Evolutionary conservation across 805 yeast species (phyloP), one percentile per base, ranked within the genome.

Genomic region (Candida ulmi): DNA sequence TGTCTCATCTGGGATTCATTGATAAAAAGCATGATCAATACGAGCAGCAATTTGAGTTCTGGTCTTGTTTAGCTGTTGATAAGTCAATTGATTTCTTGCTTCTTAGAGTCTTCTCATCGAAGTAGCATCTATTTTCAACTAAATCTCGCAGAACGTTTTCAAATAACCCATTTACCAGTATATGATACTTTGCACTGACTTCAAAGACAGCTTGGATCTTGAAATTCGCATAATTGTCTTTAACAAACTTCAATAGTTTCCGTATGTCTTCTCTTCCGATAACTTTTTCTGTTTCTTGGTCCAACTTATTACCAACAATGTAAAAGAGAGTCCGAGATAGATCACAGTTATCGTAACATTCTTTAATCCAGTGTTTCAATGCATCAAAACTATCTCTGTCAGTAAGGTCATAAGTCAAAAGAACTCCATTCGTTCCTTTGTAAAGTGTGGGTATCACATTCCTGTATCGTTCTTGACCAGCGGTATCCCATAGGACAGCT

Each of bases 381-480:
- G 61, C 63, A 9, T 61, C 49, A 42, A 71, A 68, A 13, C 70
- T 60, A 18, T 53, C 48, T 18, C 44, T 44, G 41, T 62, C 61
- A n/a, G 68, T 61, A 9, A 70, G 65, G 47, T 71, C 76, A 52
- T 69, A 71, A 1, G 67, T 62, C 18, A 71, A 42, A 12, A 71
- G 47, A 11, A 71, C 60, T 4, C 74, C 76, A 38, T 71, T 65
- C 8, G 74, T 65, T n/a, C 68, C 69, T 50, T 68, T 65, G 48
- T 69, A 71, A 21, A 71, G 40, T 3, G 69, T 60, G 8, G 74
- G 72, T 30, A 68, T 65, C 6, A 69, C 68, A 34, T 71, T 69
- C 43, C 71, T 57, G 42, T 66, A 71, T 37, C 74, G 55, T 47
- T 71, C 75, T 52, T 71, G 75, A 4, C 76, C 76, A 4, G 76